Conservation (phyloP, 768 basidiomycete genomes). For the Amanita thiersii region DNA sequence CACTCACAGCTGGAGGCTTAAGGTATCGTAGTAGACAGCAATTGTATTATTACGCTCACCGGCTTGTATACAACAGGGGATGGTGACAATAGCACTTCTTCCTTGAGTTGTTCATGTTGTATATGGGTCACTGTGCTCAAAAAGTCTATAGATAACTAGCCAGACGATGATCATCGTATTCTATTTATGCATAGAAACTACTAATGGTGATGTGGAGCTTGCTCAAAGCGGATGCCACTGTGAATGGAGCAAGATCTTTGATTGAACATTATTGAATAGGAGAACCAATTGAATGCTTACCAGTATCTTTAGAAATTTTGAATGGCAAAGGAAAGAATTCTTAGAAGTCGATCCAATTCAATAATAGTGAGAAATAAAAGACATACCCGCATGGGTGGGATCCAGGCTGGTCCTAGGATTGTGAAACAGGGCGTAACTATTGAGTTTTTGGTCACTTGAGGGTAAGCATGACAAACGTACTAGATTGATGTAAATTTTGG, state of each 20-base stretch:
- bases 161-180: conserved; percentile 8
- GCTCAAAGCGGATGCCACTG: conserved; percentile 88
- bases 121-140: too few species aligned
- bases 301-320: conserved; percentile 24
- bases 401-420: conserved; percentile 73
- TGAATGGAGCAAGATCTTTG: conserved; percentile 10
- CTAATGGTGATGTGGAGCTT: conserved; percentile 68
- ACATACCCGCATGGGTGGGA: conserved; percentile 86
- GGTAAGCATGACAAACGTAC: conserved; percentile 34
- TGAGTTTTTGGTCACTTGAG: conserved; percentile 1
- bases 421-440: conserved; percentile 12
- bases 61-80: conserved; percentile 18
- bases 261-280: conserved; percentile 1
- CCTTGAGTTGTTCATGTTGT: too few species aligned
- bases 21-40: conserved; percentile 43
- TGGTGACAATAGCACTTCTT: too few species aligned
- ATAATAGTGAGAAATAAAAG: conserved; percentile 10
- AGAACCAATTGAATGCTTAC: conserved; percentile 15
- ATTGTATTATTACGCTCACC: conserved; percentile 46
- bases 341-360: conserved; percentile 1
- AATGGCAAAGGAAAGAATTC: neutral
- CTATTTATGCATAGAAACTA: conserved; percentile 12
- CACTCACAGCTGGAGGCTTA: conserved; percentile 34
- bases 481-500: conserved; percentile 93
- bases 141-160: too few species aligned